Conservation (phyloP, 495 filamentous ascomycete genomes). For the Recurvomyces mirabilis region DNA sequence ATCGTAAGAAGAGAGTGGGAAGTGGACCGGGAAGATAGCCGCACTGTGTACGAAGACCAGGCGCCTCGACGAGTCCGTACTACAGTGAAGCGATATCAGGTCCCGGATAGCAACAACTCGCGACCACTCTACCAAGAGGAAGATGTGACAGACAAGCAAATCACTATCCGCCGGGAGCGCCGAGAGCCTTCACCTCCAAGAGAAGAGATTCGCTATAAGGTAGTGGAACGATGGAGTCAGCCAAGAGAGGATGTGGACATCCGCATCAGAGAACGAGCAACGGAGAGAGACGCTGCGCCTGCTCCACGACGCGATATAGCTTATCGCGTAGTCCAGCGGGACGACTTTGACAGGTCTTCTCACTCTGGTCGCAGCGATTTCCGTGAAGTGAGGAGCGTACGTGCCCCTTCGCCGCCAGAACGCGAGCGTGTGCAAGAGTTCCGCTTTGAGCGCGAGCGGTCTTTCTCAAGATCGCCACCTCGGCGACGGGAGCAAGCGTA, state of each 20-base stretch:
- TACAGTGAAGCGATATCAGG: conserved; percentile 33
- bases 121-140: conserved; percentile 1
- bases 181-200: conserved; percentile 7
- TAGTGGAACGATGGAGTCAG: conserved; percentile 7
- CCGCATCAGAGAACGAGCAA: conserved; percentile 4
- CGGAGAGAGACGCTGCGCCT: conserved; percentile 11
- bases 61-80: conserved; percentile 24
- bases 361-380: conserved; percentile 20
- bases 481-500: conserved; percentile 20
- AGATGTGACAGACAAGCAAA: conserved; percentile 28
- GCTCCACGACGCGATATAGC: conserved; percentile 9
- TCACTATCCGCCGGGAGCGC: conserved; percentile 27
- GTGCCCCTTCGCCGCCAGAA: conserved; percentile 15
- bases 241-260: conserved; percentile 14
- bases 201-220: conserved; percentile 22
- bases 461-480: conserved; percentile 15
- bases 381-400: conserved; percentile 22
- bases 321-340: conserved; percentile 23
- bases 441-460: conserved; percentile 29
- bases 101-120: conserved; percentile 25
- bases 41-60: too few species aligned
- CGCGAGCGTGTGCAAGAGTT: conserved; percentile 22
- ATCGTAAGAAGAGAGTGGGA: too few species aligned
- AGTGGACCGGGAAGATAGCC: background rate
- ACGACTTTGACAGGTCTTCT: conserved; percentile 22